These are phyloP conservation scores for Coffea eugenioides DNA, from an alignment of 257 asterid species.

Conservation along the genomic window DNA sequence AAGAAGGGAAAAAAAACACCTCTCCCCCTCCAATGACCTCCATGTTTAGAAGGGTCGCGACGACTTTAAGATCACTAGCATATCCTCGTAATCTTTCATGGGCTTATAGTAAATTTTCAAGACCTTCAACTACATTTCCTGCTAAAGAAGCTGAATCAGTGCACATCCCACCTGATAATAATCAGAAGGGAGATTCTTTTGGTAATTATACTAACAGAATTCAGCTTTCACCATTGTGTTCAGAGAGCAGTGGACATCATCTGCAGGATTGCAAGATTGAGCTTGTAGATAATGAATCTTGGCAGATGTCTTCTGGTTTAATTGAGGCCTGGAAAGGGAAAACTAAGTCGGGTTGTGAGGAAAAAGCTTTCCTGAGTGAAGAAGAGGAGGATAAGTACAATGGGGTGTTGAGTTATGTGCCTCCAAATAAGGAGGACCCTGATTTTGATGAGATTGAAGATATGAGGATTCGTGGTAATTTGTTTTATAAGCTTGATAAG, in stretches of 20 bases:
- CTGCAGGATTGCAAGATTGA: constrained; percentile 49
- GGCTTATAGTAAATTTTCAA: background rate
- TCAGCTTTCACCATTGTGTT: constrained; percentile 56
- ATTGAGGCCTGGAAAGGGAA: constrained; percentile 59
- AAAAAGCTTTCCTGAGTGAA: constrained; percentile 21
- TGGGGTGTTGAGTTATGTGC: constrained; percentile 17
- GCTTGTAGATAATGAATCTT: constrained; percentile 56
- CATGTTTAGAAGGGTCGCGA: constrained; percentile 1
- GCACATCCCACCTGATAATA: constrained; percentile 5
- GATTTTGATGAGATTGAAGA: constrained; percentile 73
- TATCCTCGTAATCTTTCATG: background rate
- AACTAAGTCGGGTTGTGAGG: constrained; percentile 16
- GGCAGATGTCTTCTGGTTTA: constrained; percentile 67
- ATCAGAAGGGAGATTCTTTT: constrained; percentile 24
- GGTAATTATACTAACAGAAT: constrained; percentile 25
- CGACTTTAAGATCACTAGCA: background rate
- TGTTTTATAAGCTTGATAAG: constrained; percentile 81
- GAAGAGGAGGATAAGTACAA: constrained; percentile 9
- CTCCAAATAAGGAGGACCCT: constrained; percentile 27
- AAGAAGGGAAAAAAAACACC: background rate
- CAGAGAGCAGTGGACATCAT: constrained; percentile 22
- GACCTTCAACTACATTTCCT: background rate
- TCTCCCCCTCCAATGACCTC: background rate
- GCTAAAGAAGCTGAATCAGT: background rate
- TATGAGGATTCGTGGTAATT: constrained; percentile 65